phyloP scores from a whole-genome alignment of 2,329 filamentous ascomycete genomes.

The Lithohypha guttulata region DNA sequence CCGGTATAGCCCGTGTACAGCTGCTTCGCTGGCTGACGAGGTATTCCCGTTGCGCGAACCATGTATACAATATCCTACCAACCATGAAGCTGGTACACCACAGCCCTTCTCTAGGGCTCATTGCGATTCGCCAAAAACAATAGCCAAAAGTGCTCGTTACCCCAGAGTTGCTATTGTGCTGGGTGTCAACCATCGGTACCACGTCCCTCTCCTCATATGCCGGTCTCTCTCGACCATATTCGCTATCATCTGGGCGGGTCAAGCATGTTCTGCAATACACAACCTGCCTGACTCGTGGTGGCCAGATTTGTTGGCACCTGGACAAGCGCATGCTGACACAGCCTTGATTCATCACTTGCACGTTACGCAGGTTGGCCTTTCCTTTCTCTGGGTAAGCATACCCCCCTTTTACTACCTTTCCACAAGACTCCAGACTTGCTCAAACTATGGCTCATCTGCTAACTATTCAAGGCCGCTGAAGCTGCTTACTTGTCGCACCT shows the following conservation, averaged over 20 bases:
- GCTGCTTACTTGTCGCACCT: conserved; percentile 21
- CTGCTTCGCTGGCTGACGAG: conserved; percentile 17
- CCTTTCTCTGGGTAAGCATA: conserved; percentile 23
- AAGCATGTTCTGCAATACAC: not conserved
- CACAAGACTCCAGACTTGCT: conserved; percentile 73
- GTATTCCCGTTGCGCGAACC: conserved; percentile 13
- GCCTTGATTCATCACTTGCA: conserved; percentile 8
- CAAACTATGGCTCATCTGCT: conserved; percentile 38
- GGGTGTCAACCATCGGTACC: conserved; percentile 61
- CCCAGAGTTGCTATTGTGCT: conserved; percentile 69
- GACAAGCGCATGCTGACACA: not conserved
- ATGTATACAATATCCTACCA: not conserved
- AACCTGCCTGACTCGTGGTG: not conserved
- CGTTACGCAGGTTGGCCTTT: conserved; percentile 17
- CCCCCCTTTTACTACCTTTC: no score
- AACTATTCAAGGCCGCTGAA: conserved; percentile 26
- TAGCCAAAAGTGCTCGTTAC: conserved; percentile 41
- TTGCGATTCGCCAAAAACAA: not conserved
- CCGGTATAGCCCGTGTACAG: conserved; percentile 20
- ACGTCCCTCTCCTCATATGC: conserved; percentile 60
- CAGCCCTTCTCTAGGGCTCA: not conserved
- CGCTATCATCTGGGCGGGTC: conserved; percentile 57
- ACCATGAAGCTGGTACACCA: not conserved
- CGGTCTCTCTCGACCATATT: conserved; percentile 63
- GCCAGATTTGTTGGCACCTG: not conserved